A percentile compares a stretch with the other conserved stretches of the same genome.
Evolutionary conservation across 139 green algal species (phyloP).

Genomic region (Chlamydomonas asymmetrica): DNA sequence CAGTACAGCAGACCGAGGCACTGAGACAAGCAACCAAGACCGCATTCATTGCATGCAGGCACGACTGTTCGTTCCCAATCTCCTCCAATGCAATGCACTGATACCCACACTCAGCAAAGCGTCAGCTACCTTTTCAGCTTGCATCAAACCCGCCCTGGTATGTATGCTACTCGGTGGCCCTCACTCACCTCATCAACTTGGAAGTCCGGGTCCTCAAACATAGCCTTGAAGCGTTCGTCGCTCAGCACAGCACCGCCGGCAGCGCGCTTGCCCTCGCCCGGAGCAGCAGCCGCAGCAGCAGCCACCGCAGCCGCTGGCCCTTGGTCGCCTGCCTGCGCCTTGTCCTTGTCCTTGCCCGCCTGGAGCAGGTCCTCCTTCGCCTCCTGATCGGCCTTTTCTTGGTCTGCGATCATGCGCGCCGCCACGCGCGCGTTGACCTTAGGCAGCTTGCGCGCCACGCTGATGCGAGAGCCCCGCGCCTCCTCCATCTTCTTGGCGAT

Average conservation of each 20-base stretch:
- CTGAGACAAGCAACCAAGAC: no score
- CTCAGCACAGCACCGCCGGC: constrained; percentile 41
- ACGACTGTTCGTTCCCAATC: no score
- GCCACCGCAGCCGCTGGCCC: constrained; percentile 8
- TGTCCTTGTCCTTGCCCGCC: no score
- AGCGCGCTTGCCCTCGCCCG: background rate
- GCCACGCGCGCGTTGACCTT: constrained; percentile 83
- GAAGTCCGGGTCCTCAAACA: constrained; percentile 89
- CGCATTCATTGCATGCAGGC: no score
- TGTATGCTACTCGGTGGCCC: no score
- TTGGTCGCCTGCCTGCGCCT: constrained; percentile 13
- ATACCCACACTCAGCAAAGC: no score
- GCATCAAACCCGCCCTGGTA: no score
- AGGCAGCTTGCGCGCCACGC: constrained; percentile 77
- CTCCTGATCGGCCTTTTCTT: constrained; percentile 19
- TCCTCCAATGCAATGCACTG: no score
- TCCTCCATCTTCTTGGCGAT: constrained; percentile 87
- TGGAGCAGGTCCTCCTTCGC: no score
- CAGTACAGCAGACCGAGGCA: no score
- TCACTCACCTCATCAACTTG: constrained; percentile 87
- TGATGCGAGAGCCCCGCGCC: constrained; percentile 83
- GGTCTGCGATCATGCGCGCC: constrained; percentile 62
- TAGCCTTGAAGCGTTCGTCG: constrained; percentile 70
- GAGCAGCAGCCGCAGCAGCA: constrained; percentile 18
- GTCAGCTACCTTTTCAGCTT: no score